These are phyloP conservation scores for Nannochloropsis salina DNA, from an alignment of 108 stramenopile genomes.

Conservation along the genomic window DNA sequence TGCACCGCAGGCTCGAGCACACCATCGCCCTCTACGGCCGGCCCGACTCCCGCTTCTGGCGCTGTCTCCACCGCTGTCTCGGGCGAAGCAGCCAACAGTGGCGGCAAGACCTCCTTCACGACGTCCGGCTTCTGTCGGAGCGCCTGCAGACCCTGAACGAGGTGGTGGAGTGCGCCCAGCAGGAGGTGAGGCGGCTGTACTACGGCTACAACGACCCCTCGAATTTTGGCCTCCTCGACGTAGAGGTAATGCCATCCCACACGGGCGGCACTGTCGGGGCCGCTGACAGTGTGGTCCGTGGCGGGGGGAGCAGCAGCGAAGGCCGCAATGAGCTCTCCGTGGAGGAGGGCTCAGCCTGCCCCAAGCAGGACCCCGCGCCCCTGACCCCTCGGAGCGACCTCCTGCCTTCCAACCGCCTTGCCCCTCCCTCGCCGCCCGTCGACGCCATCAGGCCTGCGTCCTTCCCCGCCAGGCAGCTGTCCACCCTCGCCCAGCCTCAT, in stretches of 20 bases:
- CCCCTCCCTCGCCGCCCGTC: too few relatives aligned
- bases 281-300: background rate
- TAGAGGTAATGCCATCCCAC: background rate
- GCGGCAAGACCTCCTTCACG: constrained; percentile 25
- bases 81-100: constrained; percentile 8
- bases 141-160: constrained; percentile 17
- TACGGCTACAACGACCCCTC: constrained; percentile 3
- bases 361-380: background rate
- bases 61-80: background rate
- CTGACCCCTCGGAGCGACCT: background rate
- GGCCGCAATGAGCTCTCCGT: background rate
- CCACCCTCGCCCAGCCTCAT: too few relatives aligned
- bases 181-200: background rate
- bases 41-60: constrained; percentile 20
- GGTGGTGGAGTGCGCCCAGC: constrained; percentile 6
- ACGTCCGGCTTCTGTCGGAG: constrained; percentile 5
- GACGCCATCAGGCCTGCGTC: too few relatives aligned
- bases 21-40: constrained; percentile 1
- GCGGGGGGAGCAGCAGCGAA: background rate
- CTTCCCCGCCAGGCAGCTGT: too few relatives aligned
- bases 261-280: background rate
- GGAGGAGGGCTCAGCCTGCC: background rate
- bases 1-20: constrained; percentile 26
- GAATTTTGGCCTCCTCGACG: constrained; percentile 3
- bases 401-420: too few relatives aligned